phyloP scores from a whole-genome alignment of 306 rosid genomes.

The Delonix regia region DNA sequence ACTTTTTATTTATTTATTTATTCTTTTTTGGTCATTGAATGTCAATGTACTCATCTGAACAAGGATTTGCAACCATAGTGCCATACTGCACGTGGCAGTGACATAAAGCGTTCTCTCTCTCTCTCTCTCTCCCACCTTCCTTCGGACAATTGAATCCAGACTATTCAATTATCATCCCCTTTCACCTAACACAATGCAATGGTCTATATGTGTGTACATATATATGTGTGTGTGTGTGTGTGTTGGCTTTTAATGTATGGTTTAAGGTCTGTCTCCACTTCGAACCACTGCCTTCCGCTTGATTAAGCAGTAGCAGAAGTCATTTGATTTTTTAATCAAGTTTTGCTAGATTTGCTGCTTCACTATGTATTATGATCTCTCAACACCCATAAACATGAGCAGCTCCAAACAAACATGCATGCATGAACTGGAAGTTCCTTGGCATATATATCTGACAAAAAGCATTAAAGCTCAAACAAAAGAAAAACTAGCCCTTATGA shows the following conservation, averaged over 20 bases:
- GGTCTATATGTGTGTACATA: not conserved
- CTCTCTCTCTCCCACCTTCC: not conserved
- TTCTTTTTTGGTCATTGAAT: not conserved
- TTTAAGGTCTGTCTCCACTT: no score
- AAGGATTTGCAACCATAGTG: not conserved
- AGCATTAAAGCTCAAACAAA: conserved; percentile 8
- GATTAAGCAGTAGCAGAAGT: not conserved
- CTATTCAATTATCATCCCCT: not conserved
- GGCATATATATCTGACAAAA: not conserved
- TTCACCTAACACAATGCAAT: not conserved
- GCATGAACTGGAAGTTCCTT: conserved; percentile 32
- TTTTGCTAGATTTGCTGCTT: conserved; percentile 13
- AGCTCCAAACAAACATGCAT: conserved; percentile 33
- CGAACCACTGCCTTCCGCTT: not conserved
- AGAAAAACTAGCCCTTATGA: not conserved
- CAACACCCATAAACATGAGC: not conserved
- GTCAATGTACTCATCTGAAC: not conserved
- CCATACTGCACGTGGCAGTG: not conserved
- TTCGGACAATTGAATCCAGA: not conserved
- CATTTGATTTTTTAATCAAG: not conserved
- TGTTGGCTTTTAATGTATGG: no score
- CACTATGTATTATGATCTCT: not conserved
- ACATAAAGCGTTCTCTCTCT: not conserved
- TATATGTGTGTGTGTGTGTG: no score
- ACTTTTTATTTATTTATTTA: no score